phyloP scores from a whole-genome alignment of 257 asterid genomes.

The Primulina eburnea region DNA sequence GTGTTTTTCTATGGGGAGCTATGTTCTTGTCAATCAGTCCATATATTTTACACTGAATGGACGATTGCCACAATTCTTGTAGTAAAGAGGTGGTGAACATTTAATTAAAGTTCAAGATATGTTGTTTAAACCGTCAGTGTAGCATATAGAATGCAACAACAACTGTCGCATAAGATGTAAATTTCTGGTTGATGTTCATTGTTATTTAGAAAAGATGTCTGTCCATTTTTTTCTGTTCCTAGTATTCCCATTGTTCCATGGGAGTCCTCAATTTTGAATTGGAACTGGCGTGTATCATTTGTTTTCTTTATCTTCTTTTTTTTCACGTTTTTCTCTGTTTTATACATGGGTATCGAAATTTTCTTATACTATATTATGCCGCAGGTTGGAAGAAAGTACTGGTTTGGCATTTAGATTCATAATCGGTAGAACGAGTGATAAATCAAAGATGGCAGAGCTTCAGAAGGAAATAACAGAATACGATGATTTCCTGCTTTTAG shows the following conservation, averaged over 20 bases:
- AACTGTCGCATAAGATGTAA: not conserved
- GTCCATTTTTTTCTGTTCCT: not conserved
- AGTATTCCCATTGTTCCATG: not conserved
- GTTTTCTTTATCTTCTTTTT: not conserved
- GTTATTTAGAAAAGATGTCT: not conserved
- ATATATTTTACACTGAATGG: no score
- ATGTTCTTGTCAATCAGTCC: not conserved
- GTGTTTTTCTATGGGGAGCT: not conserved
- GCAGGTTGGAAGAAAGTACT: slow-evolving; percentile 98
- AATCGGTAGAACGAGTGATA: slow-evolving; percentile 78
- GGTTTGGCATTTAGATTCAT: slow-evolving; percentile 93
- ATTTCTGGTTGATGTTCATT: not conserved
- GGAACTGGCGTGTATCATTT: not conserved
- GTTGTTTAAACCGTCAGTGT: not conserved
- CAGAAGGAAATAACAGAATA: slow-evolving; percentile 70
- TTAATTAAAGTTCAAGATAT: not conserved
- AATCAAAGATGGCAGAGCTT: slow-evolving; percentile 77
- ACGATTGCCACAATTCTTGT: not conserved
- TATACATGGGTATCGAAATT: not conserved
- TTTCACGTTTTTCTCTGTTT: not conserved
- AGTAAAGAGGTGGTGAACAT: not conserved
- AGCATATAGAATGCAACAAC: not conserved
- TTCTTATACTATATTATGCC: slow-evolving; percentile 29
- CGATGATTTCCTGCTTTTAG: slow-evolving; percentile 90
- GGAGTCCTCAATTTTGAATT: not conserved